Evolutionary conservation across 805 yeast genomes (phyloP).

Genomic region (Pichia manshurica): DNA sequence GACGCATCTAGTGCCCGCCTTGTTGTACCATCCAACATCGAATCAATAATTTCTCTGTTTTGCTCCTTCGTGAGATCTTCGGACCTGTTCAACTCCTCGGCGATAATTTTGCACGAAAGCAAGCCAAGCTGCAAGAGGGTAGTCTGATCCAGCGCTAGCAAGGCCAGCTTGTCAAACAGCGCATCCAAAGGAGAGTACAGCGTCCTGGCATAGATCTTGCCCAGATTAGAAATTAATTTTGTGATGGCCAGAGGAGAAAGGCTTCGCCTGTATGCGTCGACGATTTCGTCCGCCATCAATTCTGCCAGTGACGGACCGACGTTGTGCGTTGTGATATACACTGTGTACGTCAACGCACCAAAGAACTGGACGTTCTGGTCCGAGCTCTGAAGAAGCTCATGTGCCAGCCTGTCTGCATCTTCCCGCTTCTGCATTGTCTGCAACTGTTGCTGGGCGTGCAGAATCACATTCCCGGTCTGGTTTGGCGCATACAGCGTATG

Average conservation of each 20-base stretch:
- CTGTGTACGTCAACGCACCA: constrained; percentile 77
- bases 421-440: constrained; percentile 54
- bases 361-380: constrained; percentile 57
- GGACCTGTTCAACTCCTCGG: constrained; percentile 45
- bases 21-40: constrained; percentile 30
- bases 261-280: constrained; percentile 2
- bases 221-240: constrained; percentile 14
- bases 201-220: constrained; percentile 5
- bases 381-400: constrained; percentile 37
- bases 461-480: constrained; percentile 34
- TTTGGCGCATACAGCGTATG: constrained; percentile 40
- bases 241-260: constrained; percentile 10
- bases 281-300: constrained; percentile 6
- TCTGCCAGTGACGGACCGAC: no score
- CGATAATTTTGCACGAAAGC: constrained; percentile 39
- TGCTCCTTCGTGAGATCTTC: constrained; percentile 28
- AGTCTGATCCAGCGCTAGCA: not conserved
- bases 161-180: not conserved
- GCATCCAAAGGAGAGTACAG: constrained; percentile 38
- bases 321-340: constrained; percentile 24
- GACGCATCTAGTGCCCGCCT: not conserved
- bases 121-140: constrained; percentile 12
- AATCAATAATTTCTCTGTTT: constrained; percentile 34
- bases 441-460: constrained; percentile 45
- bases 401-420: constrained; percentile 55